phyloP scores from a whole-genome alignment of 2,329 filamentous ascomycete species.

The Aureobasidium sp. region DNA sequence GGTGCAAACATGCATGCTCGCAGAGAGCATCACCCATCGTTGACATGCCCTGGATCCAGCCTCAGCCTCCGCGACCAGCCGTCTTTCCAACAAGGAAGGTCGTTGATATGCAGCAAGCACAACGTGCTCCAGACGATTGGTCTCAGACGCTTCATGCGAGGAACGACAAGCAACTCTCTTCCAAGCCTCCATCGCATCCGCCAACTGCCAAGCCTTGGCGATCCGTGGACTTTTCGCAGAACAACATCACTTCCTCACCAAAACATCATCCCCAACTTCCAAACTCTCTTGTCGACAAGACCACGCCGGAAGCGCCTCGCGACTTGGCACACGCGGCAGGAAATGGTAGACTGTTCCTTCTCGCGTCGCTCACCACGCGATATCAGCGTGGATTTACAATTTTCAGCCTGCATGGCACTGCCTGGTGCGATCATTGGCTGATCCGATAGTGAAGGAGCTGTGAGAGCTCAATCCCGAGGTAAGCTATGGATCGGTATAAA shows the following conservation, averaged over 20 bases:
- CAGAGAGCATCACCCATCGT: not conserved
- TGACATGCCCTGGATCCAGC: not conserved
- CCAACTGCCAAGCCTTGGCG: not conserved
- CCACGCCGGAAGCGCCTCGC: not conserved
- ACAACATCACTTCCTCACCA: not conserved
- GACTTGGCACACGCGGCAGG: not conserved
- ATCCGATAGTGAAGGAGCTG: not conserved
- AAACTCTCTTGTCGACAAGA: not conserved
- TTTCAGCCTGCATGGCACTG: not conserved
- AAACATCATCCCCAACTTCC: not conserved
- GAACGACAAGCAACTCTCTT: not conserved
- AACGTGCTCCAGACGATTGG: conserved; percentile 12
- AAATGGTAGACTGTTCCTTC: not conserved
- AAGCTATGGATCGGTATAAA: not conserved
- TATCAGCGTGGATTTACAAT: not conserved
- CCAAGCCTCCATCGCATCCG: not conserved
- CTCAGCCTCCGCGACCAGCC: not conserved
- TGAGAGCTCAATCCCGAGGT: not conserved
- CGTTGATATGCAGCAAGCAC: not conserved
- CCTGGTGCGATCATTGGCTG: not conserved
- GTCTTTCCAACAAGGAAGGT: not conserved
- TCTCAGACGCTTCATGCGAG: not conserved
- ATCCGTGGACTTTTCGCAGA: not conserved
- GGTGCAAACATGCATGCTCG: not conserved
- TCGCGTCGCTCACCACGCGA: not conserved